phyloP scores from a whole-genome alignment of 495 filamentous ascomycete species.

The Aspergillus cavernicola region DNA sequence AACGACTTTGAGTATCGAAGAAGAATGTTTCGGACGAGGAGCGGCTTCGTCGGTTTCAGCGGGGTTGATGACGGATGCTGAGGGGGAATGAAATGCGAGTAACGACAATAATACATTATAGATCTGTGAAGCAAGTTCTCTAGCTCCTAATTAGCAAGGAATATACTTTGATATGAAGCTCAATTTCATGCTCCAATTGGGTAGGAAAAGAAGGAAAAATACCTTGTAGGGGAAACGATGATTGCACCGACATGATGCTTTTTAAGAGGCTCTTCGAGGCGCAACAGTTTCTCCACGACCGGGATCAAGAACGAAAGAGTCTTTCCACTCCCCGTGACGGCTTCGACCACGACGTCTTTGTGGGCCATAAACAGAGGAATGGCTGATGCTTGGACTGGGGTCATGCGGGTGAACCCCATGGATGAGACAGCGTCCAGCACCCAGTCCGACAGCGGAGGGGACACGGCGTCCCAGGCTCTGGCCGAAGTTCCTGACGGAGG shows the following conservation, averaged over 20 bases:
- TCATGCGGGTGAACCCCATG: slow-evolving; percentile 85
- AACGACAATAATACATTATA: slow-evolving; percentile 74
- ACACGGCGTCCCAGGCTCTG: slow-evolving; percentile 76
- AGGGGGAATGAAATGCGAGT: slow-evolving; percentile 75
- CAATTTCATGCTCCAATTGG: background rate
- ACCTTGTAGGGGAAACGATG: slow-evolving; percentile 84
- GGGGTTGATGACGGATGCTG: slow-evolving; percentile 57
- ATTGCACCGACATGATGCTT: slow-evolving; percentile 87
- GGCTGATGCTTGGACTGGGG: slow-evolving; percentile 90
- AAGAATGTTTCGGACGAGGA: slow-evolving; percentile 46
- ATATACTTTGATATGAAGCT: background rate
- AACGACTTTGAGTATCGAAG: slow-evolving; percentile 56
- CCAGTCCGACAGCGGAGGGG: slow-evolving; percentile 82
- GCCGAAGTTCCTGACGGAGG: slow-evolving; percentile 33
- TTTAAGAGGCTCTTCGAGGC: slow-evolving; percentile 70
- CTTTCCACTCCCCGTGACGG: slow-evolving; percentile 94
- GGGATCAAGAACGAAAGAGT: slow-evolving; percentile 90
- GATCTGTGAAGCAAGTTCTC: slow-evolving; percentile 90
- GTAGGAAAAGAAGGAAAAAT: slow-evolving; percentile 14
- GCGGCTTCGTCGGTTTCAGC: slow-evolving; percentile 49
- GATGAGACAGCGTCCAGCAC: slow-evolving; percentile 75
- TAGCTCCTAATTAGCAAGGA: slow-evolving; percentile 22
- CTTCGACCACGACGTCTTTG: slow-evolving; percentile 96
- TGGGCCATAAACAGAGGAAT: slow-evolving; percentile 89
- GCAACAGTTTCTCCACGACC: slow-evolving; percentile 77